These are phyloP conservation scores for Aechmea fasciata DNA, from an alignment of 176 grass and related monocot species.

Conservation along the genomic window DNA sequence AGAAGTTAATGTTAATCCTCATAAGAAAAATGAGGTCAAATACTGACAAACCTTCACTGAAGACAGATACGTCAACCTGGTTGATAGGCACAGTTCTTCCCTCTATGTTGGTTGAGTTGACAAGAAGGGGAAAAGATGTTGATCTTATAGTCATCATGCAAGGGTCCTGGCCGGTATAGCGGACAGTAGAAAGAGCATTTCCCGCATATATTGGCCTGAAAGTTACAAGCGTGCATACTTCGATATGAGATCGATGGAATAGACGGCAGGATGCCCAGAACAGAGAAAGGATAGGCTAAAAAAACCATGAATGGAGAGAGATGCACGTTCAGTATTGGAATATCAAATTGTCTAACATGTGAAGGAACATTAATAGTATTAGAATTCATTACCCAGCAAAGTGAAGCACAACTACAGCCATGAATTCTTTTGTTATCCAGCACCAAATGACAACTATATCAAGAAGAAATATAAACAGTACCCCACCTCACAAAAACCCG, in stretches of 20 bases:
- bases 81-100: constrained; percentile 55
- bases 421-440: no score
- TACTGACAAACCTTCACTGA: constrained; percentile 72
- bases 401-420: background rate
- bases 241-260: background rate
- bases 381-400: background rate
- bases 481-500: constrained; percentile 67
- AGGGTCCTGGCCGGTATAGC: constrained; percentile 58
- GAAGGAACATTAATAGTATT: background rate
- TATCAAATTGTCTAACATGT: background rate
- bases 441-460: background rate
- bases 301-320: background rate
- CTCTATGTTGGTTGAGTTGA: constrained; percentile 29
- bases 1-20: constrained; percentile 2
- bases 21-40: constrained; percentile 19
- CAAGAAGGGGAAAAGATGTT: constrained; percentile 61
- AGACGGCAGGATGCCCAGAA: background rate
- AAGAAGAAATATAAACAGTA: background rate
- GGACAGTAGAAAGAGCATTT: constrained; percentile 87
- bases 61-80: constrained; percentile 80
- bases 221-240: background rate
- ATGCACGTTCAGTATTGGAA: background rate
- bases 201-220: constrained; percentile 96
- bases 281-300: background rate
- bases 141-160: constrained; percentile 88